These are phyloP conservation scores for Herpotrichia juniperi DNA, from an alignment of 2,329 filamentous ascomycete species.

Conservation along the genomic window DNA sequence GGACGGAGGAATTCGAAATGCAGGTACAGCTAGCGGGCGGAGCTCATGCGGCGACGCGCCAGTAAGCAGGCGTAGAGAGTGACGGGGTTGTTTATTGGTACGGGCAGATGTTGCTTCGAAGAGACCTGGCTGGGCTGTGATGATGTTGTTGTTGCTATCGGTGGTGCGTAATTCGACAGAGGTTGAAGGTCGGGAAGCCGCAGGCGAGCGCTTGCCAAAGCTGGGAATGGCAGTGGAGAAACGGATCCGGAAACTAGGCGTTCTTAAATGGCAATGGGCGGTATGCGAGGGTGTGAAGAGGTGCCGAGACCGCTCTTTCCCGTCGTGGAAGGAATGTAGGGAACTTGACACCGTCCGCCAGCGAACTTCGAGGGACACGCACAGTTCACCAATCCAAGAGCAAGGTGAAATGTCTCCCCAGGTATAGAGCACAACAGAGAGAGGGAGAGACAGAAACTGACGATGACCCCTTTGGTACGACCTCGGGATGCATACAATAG, in stretches of 20 bases:
- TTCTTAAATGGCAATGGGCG: background rate
- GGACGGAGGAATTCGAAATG: background rate
- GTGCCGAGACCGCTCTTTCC: background rate
- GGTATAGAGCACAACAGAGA: slow-evolving; percentile 3
- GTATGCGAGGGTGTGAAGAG: background rate
- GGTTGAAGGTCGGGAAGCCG: slow-evolving; percentile 9
- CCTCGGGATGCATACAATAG: slow-evolving; percentile 3
- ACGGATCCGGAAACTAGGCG: slow-evolving; percentile 2
- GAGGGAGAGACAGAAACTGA: slow-evolving; percentile 8
- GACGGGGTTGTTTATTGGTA: background rate
- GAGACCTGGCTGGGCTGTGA: background rate
- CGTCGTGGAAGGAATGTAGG: background rate
- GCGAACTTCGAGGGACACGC: background rate
- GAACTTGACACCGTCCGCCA: background rate
- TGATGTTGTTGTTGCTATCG: background rate
- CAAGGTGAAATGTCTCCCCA: background rate
- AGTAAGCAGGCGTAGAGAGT: background rate
- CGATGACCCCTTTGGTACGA: slow-evolving; percentile 9
- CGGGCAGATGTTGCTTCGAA: background rate
- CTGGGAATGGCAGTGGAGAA: background rate
- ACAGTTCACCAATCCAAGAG: background rate
- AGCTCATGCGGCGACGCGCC: background rate
- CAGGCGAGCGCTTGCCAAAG: slow-evolving; percentile 6
- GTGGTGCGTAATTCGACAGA: slow-evolving; percentile 1
- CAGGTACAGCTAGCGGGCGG: slow-evolving; percentile 3